Evolutionary conservation across 306 rosid species (phyloP).

Genomic region (Crataegus laevigata): DNA sequence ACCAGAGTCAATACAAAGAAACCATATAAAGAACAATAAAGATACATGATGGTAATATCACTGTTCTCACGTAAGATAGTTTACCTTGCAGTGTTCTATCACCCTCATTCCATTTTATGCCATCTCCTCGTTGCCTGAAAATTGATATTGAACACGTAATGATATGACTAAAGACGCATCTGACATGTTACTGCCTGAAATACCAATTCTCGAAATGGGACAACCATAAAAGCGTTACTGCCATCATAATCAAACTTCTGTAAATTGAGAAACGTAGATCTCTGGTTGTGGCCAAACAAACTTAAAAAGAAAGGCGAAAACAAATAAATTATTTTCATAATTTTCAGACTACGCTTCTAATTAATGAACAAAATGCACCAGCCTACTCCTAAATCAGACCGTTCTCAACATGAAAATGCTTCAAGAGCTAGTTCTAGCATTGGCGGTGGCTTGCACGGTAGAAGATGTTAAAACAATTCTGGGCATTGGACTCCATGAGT

Average conservation of each 20-base stretch:
- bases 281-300: not conserved
- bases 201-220: not conserved
- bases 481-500: not conserved
- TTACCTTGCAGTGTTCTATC: slow-evolving; percentile 30
- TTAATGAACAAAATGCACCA: not conserved
- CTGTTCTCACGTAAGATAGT: not conserved
- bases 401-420: not conserved
- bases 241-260: not conserved
- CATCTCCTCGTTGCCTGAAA: slow-evolving; percentile 45
- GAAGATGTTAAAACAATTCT: not conserved
- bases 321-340: too few relatives aligned
- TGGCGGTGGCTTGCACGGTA: not conserved
- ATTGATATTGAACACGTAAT: slow-evolving; percentile 2
- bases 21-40: not conserved
- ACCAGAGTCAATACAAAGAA: slow-evolving; percentile 11
- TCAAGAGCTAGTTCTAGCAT: not conserved
- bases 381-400: not conserved
- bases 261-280: not conserved
- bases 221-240: not conserved
- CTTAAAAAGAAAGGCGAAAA: not conserved
- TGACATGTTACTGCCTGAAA: not conserved
- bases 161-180: not conserved
- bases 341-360: not conserved
- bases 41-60: not conserved
- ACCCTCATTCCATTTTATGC: slow-evolving; percentile 6